A percentile compares a stretch with the other conserved stretches of the same genome.
phyloP scores from a whole-genome alignment of 768 basidiomycete genomes.

The Nidularia sp. region DNA sequence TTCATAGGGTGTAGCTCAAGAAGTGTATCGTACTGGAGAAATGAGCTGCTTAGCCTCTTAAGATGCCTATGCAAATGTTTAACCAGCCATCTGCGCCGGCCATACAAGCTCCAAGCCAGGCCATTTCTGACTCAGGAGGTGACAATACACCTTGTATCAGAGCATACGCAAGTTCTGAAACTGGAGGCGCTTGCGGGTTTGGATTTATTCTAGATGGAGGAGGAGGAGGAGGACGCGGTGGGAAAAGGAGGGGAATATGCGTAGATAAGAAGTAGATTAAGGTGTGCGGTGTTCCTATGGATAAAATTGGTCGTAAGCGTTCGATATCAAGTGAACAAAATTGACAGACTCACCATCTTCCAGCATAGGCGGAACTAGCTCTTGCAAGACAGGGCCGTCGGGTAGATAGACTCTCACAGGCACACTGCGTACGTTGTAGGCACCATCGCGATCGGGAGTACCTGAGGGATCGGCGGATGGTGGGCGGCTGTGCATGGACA shows the following conservation, averaged over 20 bases:
- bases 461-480: conserved; percentile 57
- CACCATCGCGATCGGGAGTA: conserved; percentile 68
- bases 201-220: conserved; percentile 37
- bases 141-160: conserved; percentile 81
- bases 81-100: conserved; percentile 96
- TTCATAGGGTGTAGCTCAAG: too few relatives aligned
- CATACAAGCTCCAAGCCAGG: conserved; percentile 91
- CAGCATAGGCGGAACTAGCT: conserved; percentile 74
- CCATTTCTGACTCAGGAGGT: conserved; percentile 86
- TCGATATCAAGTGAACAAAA: not conserved
- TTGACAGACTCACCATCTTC: conserved; percentile 61
- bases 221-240: conserved; percentile 38
- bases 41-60: conserved; percentile 11
- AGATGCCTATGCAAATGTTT: conserved; percentile 76
- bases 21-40: too few relatives aligned
- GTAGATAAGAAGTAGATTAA: conserved; percentile 64
- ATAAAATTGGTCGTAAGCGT: conserved; percentile 2
- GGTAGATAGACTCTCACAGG: conserved; percentile 88
- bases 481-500: conserved; percentile 61
- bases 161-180: conserved; percentile 63
- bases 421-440: conserved; percentile 82
- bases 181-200: conserved; percentile 26
- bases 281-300: conserved; percentile 65
- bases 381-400: conserved; percentile 88
- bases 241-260: conserved; percentile 81